Evolutionary conservation across 306 rosid genomes (phyloP).

Genomic region (Gillenia trifoliata): DNA sequence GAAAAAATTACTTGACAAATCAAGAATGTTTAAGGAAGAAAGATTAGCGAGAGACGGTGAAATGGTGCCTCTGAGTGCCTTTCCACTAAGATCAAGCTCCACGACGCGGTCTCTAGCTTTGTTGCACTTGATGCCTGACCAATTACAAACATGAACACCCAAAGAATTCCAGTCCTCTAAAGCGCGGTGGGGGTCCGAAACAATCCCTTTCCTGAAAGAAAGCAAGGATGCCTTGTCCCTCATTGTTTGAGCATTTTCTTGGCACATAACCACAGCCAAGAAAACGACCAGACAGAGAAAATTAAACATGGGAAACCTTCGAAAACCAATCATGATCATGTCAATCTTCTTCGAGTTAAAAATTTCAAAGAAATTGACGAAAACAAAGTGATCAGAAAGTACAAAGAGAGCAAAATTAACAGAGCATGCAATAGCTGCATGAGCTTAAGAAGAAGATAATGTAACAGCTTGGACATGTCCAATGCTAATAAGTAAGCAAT

Average conservation of each 20-base stretch:
- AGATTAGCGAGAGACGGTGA: conserved; percentile 69
- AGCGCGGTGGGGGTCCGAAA: conserved; percentile 54
- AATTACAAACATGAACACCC: conserved; percentile 50
- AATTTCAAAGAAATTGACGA: conserved; percentile 9
- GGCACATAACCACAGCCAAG: conserved; percentile 20
- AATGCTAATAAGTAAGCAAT: conserved; percentile 26
- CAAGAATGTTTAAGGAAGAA: conserved; percentile 64
- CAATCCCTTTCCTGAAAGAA: conserved; percentile 66
- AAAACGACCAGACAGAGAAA: conserved; percentile 27
- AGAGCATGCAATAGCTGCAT: conserved; percentile 14
- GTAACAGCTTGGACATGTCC: conserved; percentile 8
- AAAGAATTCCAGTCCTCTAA: conserved; percentile 55
- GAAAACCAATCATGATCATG: conserved; percentile 24
- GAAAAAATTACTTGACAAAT: conserved; percentile 65
- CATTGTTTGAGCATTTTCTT: conserved; percentile 26
- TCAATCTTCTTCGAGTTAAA: conserved; percentile 15
- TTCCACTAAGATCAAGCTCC: conserved; percentile 75
- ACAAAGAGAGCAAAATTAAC: conserved; percentile 7
- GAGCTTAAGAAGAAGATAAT: conserved; percentile 7
- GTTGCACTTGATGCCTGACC: conserved; percentile 78
- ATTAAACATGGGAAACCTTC: conserved; percentile 22
- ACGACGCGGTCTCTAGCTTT: conserved; percentile 44
- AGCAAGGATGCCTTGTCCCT: conserved; percentile 49
- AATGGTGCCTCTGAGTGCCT: conserved; percentile 55
- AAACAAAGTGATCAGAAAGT: conserved; percentile 5